Evolutionary conservation across 441 rosid species (phyloP).

Genomic region (Rhodomyrtus psidioides): DNA sequence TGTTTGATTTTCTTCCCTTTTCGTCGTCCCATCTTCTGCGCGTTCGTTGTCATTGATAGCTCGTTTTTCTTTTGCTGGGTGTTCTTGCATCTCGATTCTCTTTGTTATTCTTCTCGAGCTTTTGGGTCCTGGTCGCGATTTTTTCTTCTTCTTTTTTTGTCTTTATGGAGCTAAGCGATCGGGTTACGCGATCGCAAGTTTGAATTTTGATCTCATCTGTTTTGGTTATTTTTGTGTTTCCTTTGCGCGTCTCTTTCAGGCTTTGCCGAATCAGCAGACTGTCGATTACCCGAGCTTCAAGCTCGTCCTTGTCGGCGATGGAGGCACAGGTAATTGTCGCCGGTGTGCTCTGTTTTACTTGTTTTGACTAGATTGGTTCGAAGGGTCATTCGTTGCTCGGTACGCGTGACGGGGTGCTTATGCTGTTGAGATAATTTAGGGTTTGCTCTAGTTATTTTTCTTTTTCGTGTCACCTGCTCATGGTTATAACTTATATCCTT

Average conservation of each 20-base stretch:
- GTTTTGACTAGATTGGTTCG: not conserved
- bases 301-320: conserved; percentile 77
- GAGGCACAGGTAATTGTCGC: conserved; percentile 48
- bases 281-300: conserved; percentile 79
- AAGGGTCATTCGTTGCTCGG: not conserved
- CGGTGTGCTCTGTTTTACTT: not conserved
- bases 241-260: conserved; percentile 22
- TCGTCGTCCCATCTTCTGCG: not conserved
- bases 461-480: not conserved
- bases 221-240: not conserved
- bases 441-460: not conserved
- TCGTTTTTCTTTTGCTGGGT: not conserved
- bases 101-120: not conserved
- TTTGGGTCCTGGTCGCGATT: not conserved
- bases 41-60: not conserved
- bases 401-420: not conserved
- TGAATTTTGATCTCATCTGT: not conserved
- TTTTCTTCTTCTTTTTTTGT: not conserved
- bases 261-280: conserved; percentile 80
- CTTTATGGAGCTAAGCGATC: not conserved
- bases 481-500: not conserved
- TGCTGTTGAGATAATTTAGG: not conserved
- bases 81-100: not conserved
- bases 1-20: not conserved
- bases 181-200: not conserved